These are phyloP conservation scores for Lentinus brumalis DNA, from an alignment of 768 basidiomycete species.

Conservation along the genomic window DNA sequence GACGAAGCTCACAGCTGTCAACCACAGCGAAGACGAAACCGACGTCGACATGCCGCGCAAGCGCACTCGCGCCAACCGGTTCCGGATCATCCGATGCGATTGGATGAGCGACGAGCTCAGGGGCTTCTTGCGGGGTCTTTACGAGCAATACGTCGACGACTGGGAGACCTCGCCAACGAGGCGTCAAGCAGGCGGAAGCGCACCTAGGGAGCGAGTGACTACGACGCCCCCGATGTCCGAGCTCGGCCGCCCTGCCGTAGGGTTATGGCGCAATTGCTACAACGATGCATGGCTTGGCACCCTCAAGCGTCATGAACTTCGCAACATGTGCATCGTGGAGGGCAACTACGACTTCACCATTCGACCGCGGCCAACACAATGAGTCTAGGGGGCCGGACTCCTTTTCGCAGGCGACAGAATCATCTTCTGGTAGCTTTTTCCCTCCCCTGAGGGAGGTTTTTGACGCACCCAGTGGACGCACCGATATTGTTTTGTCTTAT, in stretches of 20 bases:
- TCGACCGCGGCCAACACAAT: neutral
- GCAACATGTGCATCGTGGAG: neutral
- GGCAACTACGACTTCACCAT: neutral
- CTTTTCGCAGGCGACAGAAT: too few relatives aligned
- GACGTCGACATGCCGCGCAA: neutral
- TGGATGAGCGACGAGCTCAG: neutral
- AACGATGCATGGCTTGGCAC: neutral
- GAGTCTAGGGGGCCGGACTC: too few relatives aligned
- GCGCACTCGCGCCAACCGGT: neutral
- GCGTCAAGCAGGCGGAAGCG: neutral
- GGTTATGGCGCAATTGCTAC: neutral
- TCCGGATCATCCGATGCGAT: neutral
- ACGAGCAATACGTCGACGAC: neutral
- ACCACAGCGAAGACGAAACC: neutral
- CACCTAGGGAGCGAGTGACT: neutral
- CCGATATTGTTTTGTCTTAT: too few relatives aligned
- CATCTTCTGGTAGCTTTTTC: too few relatives aligned
- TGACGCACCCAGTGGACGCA: too few relatives aligned
- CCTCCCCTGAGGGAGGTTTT: too few relatives aligned
- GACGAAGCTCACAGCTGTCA: neutral
- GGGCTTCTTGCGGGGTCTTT: neutral
- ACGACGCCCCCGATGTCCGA: neutral
- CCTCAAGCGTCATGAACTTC: neutral
- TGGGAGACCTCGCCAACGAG: neutral
- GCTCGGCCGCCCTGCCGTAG: neutral